Percentiles rank a stretch among this genome's conserved stretches.
Conservation (phyloP, 2,329 filamentous ascomycete genomes). For the Colletotrichum tropicicola region DNA sequence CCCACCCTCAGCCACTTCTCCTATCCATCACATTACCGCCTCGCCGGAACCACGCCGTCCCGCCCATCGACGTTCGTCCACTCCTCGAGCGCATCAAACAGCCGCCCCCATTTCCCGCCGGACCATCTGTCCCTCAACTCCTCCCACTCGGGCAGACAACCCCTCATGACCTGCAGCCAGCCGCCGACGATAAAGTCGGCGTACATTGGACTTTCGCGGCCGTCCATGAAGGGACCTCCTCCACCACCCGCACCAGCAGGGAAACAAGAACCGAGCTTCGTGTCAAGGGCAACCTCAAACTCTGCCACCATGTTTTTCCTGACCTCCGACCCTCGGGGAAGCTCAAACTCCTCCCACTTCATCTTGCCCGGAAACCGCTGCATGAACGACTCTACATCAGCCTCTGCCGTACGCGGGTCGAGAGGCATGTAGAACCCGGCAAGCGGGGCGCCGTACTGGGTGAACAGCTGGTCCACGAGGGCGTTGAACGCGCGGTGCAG, state of each 20-base stretch:
- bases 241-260: background rate
- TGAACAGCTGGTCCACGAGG: slow-evolving; percentile 32
- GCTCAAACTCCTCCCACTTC: background rate
- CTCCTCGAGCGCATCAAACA: background rate
- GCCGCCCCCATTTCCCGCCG: background rate
- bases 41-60: background rate
- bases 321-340: background rate
- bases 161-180: background rate
- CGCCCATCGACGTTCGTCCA: background rate
- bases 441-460: background rate
- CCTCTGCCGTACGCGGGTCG: background rate
- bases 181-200: background rate
- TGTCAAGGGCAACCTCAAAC: background rate
- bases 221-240: background rate
- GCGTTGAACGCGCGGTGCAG: background rate
- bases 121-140: background rate
- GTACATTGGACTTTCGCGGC: background rate
- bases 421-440: background rate
- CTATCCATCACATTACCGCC: background rate
- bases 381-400: background rate
- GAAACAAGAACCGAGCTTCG: background rate
- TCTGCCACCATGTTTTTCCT: background rate
- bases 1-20: too few relatives aligned
- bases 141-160: background rate
- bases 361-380: background rate